Conservation (phyloP, 306 rosid genomes). For the Pyrus communis region DNA sequence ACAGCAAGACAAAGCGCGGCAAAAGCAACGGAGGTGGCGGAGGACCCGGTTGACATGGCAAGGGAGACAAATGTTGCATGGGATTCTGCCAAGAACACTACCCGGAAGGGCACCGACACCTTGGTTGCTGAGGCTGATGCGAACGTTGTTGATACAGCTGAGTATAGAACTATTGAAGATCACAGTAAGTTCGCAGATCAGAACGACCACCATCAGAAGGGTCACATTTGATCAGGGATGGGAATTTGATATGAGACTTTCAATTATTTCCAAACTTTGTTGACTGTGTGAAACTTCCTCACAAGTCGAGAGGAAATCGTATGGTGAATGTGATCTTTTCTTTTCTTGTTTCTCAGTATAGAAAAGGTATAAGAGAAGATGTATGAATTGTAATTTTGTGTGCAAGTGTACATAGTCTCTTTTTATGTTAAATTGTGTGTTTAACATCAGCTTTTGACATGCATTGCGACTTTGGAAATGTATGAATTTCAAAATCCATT, state of each 20-base stretch:
- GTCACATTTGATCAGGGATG: neutral
- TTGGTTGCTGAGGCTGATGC: slow-evolving; percentile 50
- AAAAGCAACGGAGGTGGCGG: slow-evolving; percentile 23
- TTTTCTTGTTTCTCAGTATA: neutral
- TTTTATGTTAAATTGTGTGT: too few relatives aligned
- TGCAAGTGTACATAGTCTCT: neutral
- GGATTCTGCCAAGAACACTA: slow-evolving; percentile 33
- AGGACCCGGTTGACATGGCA: slow-evolving; percentile 19
- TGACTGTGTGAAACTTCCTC: neutral
- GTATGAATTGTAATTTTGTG: neutral
- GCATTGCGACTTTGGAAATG: too few relatives aligned
- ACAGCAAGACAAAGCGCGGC: slow-evolving; percentile 20
- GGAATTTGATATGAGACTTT: neutral
- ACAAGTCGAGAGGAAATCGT: neutral
- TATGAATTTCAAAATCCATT: too few relatives aligned
- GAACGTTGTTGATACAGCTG: slow-evolving; percentile 51
- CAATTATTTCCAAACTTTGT: neutral
- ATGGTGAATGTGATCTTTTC: neutral
- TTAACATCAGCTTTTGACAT: too few relatives aligned
- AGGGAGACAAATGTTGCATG: slow-evolving; percentile 44
- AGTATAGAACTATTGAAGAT: slow-evolving; percentile 46
- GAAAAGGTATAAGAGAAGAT: neutral
- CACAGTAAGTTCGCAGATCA: neutral
- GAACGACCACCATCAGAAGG: neutral
- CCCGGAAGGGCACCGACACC: slow-evolving; percentile 24